These are phyloP conservation scores for Ophiostoma sp. DNA, from an alignment of 2,329 filamentous ascomycete genomes.

Conservation along the genomic window DNA sequence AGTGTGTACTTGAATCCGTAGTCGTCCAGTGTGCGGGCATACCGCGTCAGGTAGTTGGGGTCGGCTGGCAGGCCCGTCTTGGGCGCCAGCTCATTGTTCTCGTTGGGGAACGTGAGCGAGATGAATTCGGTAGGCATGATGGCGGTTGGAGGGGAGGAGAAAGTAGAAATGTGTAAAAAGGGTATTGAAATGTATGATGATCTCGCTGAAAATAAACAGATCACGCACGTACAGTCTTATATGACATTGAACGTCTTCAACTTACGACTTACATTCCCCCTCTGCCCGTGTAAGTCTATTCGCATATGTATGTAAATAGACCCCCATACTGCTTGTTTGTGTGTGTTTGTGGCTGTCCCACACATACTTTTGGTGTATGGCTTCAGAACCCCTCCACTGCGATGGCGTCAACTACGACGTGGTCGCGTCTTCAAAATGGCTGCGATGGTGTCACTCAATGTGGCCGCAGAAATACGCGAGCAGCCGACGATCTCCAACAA, in stretches of 20 bases:
- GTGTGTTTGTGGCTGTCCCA: background rate
- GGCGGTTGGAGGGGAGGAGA: background rate
- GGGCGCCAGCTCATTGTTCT: constrained; percentile 56
- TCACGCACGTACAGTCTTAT: background rate
- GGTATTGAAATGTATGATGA: background rate
- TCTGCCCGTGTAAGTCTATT: background rate
- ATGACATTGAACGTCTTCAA: background rate
- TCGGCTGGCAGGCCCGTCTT: constrained; percentile 54
- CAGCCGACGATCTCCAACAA: background rate
- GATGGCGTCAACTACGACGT: constrained; percentile 2
- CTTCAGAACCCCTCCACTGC: background rate
- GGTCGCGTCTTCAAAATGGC: background rate
- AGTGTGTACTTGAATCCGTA: constrained; percentile 64
- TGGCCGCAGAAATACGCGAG: background rate
- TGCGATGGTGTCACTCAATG: background rate
- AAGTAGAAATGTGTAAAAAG: background rate
- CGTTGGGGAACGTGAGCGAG: constrained; percentile 57
- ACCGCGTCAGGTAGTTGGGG: constrained; percentile 56
- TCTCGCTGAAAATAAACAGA: background rate
- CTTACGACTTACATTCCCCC: background rate
- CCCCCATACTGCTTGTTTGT: background rate
- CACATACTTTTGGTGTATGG: background rate
- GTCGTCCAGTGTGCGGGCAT: constrained; percentile 59
- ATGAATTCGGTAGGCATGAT: constrained; percentile 57
- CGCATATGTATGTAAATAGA: background rate